Conservation (phyloP, 1,284 basidiomycete species). For the Leccinum pachyderme region DNA sequence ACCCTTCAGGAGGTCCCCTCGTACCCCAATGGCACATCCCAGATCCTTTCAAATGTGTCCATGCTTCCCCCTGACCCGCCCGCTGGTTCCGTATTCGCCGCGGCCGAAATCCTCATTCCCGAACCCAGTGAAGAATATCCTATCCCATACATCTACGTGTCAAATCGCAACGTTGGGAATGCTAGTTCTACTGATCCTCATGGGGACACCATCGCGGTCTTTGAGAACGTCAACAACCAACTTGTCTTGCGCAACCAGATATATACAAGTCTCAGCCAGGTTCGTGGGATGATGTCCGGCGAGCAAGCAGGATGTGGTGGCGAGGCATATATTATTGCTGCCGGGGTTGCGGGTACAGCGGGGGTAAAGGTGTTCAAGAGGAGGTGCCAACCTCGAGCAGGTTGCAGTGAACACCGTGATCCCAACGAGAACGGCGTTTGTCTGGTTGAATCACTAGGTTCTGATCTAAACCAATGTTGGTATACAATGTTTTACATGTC, state of each 20-base stretch:
- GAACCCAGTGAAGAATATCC: constrained; percentile 20
- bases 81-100: constrained; percentile 47
- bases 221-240: constrained; percentile 44
- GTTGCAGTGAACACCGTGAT: constrained; percentile 52
- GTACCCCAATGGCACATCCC: constrained; percentile 45
- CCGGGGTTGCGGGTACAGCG: constrained; percentile 49
- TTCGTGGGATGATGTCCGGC: constrained; percentile 62
- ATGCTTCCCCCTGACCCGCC: constrained; percentile 55
- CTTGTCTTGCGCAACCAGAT: constrained; percentile 49
- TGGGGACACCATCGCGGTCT: constrained; percentile 66
- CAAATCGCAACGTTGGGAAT: constrained; percentile 62
- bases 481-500: not conserved
- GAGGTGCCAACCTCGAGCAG: constrained; percentile 49
- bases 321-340: constrained; percentile 56
- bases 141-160: constrained; percentile 59
- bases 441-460: constrained; percentile 28
- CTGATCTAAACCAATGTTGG: not conserved
- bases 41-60: constrained; percentile 51
- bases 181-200: constrained; percentile 41
- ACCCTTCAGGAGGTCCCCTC: constrained; percentile 59
- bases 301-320: constrained; percentile 39
- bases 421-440: constrained; percentile 53
- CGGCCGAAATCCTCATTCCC: constrained; percentile 28
- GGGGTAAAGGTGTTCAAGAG: constrained; percentile 57
- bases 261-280: constrained; percentile 62